Percentiles rank a stretch among this genome's conserved stretches.
phyloP scores from a whole-genome alignment of 495 filamentous ascomycete genomes.

The Chaetomium tenue region DNA sequence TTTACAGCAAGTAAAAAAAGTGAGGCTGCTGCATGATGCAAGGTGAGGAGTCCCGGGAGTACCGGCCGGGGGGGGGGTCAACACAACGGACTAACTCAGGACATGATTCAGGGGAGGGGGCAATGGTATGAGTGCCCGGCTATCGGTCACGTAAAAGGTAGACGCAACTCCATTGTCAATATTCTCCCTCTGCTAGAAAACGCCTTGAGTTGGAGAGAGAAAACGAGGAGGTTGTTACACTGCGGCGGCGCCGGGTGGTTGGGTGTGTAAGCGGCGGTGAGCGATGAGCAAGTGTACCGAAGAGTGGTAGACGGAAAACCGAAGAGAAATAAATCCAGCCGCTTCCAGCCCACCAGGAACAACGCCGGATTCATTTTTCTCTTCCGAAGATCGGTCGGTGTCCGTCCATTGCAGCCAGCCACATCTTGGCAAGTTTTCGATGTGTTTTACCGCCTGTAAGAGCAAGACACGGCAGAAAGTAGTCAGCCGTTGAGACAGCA shows the following conservation, averaged over 20 bases:
- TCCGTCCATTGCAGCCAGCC: slow-evolving; percentile 6
- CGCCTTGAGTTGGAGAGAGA: background rate
- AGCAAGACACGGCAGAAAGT: slow-evolving; percentile 9
- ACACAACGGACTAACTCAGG: background rate
- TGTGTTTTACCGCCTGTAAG: background rate
- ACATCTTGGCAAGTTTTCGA: background rate
- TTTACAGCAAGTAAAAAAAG: slow-evolving; percentile 10
- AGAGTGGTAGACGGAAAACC: background rate
- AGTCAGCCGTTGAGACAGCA: slow-evolving; percentile 11
- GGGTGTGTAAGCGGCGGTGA: slow-evolving; percentile 10
- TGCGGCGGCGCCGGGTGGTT: background rate
- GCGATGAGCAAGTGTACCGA: background rate
- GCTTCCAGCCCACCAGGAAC: background rate
- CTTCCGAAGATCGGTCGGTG: background rate
- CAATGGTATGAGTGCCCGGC: background rate
- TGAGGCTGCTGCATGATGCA: slow-evolving; percentile 16
- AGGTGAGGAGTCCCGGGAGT: background rate
- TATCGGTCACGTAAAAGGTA: background rate
- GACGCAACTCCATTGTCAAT: background rate
- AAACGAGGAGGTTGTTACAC: background rate
- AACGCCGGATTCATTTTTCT: background rate
- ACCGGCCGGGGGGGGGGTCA: background rate
- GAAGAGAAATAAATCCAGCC: background rate
- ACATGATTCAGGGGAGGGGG: background rate
- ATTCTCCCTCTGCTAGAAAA: background rate